phyloP scores from a whole-genome alignment of 495 filamentous ascomycete species.

The Penicillium odoratum region DNA sequence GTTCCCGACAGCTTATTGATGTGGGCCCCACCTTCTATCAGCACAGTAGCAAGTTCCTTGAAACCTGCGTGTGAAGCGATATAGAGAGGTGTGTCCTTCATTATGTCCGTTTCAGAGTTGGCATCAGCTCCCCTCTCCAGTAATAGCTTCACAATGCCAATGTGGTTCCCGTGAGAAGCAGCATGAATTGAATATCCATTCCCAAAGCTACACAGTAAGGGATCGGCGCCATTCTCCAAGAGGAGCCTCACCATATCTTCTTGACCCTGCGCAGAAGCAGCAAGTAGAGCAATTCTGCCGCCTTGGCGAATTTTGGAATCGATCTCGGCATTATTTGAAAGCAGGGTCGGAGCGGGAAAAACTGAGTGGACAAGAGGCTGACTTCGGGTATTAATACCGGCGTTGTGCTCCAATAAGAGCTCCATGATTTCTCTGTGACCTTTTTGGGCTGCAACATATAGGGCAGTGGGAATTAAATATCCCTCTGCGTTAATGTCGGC shows the following conservation, averaged over 20 bases:
- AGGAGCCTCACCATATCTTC: background rate
- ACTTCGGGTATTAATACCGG: background rate
- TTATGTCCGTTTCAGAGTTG: too few relatives aligned
- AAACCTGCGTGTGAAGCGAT: background rate
- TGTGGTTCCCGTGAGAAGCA: background rate
- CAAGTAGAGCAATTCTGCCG: background rate
- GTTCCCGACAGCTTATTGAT: background rate
- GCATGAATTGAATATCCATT: background rate
- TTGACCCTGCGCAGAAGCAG: background rate
- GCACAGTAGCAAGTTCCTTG: background rate
- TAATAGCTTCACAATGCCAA: background rate
- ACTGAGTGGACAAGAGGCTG: too few relatives aligned
- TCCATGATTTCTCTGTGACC: background rate
- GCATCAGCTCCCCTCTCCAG: background rate
- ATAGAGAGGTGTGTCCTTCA: background rate
- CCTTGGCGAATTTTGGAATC: too few relatives aligned
- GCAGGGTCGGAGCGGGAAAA: too few relatives aligned
- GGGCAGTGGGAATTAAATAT: background rate
- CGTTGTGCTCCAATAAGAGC: background rate
- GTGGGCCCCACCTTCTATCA: background rate
- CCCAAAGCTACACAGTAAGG: too few relatives aligned
- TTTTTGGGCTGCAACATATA: background rate
- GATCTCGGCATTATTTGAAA: too few relatives aligned
- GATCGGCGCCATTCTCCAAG: background rate
- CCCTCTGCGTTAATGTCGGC: background rate